Evolutionary conservation across 805 yeast species (phyloP).

Genomic region (Starmerella asiatica): DNA sequence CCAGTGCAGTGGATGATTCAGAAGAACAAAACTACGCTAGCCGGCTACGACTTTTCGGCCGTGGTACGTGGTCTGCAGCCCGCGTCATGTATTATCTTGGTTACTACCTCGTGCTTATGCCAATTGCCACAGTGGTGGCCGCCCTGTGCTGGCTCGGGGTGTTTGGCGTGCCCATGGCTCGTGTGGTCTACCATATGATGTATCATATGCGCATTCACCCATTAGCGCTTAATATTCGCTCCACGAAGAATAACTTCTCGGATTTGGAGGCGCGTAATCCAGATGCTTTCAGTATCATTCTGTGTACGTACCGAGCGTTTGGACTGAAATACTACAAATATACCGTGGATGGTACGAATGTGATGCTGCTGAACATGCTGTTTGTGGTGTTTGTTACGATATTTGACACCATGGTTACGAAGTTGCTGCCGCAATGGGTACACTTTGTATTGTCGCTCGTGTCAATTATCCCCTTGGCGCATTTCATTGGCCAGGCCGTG

Average conservation of each 20-base stretch:
- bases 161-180: slow-evolving; percentile 88
- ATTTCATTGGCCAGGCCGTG: slow-evolving; percentile 97
- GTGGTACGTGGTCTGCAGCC: slow-evolving; percentile 85
- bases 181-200: slow-evolving; percentile 51
- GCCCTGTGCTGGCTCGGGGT: slow-evolving; percentile 66
- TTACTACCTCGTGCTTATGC: slow-evolving; percentile 58
- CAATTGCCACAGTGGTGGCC: slow-evolving; percentile 44
- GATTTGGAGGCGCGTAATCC: slow-evolving; percentile 33
- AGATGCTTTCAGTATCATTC: slow-evolving; percentile 34
- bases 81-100: slow-evolving; percentile 60
- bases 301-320: slow-evolving; percentile 84
- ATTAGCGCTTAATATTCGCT: slow-evolving; percentile 64
- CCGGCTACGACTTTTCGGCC: slow-evolving; percentile 58
- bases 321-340: slow-evolving; percentile 91
- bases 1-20: not conserved
- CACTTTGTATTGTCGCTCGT: slow-evolving; percentile 64
- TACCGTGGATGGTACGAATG: slow-evolving; percentile 92
- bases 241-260: slow-evolving; percentile 25
- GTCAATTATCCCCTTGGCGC: slow-evolving; percentile 86
- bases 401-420: slow-evolving; percentile 54
- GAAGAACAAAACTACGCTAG: not conserved
- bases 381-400: slow-evolving; percentile 72
- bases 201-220: slow-evolving; percentile 84
- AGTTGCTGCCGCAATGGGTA: slow-evolving; percentile 37
- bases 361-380: slow-evolving; percentile 75